These are phyloP conservation scores for Lentinula sp. DNA, from an alignment of 768 basidiomycete species.

Conservation along the genomic window DNA sequence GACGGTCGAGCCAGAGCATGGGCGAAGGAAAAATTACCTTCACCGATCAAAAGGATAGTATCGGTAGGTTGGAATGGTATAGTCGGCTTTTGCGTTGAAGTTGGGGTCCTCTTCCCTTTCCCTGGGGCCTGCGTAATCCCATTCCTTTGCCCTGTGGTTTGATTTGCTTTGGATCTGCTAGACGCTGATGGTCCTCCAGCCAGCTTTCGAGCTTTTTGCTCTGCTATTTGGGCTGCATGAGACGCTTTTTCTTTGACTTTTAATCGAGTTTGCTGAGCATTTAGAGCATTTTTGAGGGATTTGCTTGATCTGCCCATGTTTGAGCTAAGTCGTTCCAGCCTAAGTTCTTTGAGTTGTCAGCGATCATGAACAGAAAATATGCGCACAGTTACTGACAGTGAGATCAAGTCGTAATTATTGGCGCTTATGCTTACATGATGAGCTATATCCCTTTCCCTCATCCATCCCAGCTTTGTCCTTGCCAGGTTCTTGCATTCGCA, in stretches of 20 bases:
- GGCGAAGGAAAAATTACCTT: conserved; percentile 94
- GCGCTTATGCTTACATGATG: background rate
- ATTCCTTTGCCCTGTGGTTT: conserved; percentile 9
- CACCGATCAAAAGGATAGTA: conserved; percentile 76
- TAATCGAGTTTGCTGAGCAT: conserved; percentile 63
- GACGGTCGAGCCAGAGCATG: conserved; percentile 56
- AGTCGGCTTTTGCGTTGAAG: conserved; percentile 32
- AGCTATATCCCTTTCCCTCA: background rate
- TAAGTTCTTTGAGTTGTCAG: too few relatives aligned
- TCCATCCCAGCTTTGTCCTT: too few relatives aligned
- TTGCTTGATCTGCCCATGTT: conserved; percentile 43
- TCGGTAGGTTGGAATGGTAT: conserved; percentile 64
- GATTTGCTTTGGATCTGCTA: conserved; percentile 31
- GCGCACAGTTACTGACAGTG: too few relatives aligned
- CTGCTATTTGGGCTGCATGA: conserved; percentile 39
- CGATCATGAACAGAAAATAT: too few relatives aligned
- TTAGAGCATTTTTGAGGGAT: conserved; percentile 62
- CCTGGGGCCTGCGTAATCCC: background rate
- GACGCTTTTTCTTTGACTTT: conserved; percentile 58
- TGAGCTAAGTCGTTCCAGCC: too few relatives aligned
- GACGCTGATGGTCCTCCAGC: conserved; percentile 7
- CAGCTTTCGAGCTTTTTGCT: conserved; percentile 16
- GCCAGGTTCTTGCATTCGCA: background rate
- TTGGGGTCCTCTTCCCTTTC: background rate
- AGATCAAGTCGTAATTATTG: background rate